Conservation (phyloP, 257 asterid genomes). For the Paulownia fortunei region DNA sequence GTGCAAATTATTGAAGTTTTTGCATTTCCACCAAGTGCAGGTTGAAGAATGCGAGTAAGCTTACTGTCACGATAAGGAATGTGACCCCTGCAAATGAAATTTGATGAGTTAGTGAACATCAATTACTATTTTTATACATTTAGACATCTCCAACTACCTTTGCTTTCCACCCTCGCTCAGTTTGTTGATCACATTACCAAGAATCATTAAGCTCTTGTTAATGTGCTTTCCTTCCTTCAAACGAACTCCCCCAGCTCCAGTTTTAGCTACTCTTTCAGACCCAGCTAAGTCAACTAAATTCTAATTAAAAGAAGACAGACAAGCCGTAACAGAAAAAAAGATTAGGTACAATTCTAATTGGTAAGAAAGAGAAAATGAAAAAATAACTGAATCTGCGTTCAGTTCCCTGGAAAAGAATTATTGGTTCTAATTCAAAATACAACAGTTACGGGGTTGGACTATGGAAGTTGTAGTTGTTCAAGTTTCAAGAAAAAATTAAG, state of each 20-base stretch:
- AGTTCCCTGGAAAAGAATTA: background rate
- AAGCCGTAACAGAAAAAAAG: slow-evolving; percentile 13
- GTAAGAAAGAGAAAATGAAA: slow-evolving; percentile 10
- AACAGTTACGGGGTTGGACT: background rate
- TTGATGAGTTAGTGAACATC: slow-evolving; percentile 31
- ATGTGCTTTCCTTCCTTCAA: slow-evolving; percentile 98
- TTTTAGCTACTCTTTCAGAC: slow-evolving; percentile 95
- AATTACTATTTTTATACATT: background rate
- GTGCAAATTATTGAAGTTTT: slow-evolving; percentile 97
- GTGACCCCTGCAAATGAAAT: slow-evolving; percentile 69
- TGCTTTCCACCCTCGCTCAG: slow-evolving; percentile 95
- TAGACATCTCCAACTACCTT: slow-evolving; percentile 55
- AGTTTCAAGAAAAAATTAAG: background rate
- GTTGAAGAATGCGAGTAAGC: slow-evolving; percentile 98
- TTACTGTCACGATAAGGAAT: slow-evolving; percentile 99
- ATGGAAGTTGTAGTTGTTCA: background rate
- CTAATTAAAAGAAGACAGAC: slow-evolving; percentile 47
- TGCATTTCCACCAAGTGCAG: slow-evolving; percentile 99
- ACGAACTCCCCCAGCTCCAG: slow-evolving; percentile 99
- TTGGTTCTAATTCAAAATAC: background rate
- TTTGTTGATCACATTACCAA: slow-evolving; percentile 96
- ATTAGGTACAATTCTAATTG: slow-evolving; percentile 3
- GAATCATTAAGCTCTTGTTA: slow-evolving; percentile 96
- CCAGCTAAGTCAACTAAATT: slow-evolving; percentile 98
- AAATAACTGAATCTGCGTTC: background rate